These are phyloP conservation scores for Myxozyma monticola DNA, from an alignment of 805 yeast genomes.

Conservation along the genomic window DNA sequence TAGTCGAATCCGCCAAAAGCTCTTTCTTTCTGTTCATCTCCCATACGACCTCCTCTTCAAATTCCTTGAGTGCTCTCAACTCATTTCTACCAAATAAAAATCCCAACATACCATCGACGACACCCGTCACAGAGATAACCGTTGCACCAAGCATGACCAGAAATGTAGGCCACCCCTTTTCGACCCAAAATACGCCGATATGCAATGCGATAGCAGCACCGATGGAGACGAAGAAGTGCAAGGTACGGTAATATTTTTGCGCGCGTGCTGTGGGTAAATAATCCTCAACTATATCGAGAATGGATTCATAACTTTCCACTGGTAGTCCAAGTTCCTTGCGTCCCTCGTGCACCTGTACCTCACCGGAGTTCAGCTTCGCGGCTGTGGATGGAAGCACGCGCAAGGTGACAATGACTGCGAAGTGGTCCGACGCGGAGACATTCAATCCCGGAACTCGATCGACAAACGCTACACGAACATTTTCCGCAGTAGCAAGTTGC, in stretches of 20 bases:
- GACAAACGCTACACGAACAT: slow-evolving; percentile 73
- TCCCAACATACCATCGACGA: slow-evolving; percentile 74
- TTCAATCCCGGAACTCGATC: slow-evolving; percentile 54
- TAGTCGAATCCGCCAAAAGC: neutral
- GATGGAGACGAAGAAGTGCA: slow-evolving; percentile 62
- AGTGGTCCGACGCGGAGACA: slow-evolving; percentile 86
- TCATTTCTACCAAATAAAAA: slow-evolving; percentile 80
- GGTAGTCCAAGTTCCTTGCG: slow-evolving; percentile 23
- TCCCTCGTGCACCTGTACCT: slow-evolving; percentile 15
- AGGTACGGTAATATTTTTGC: slow-evolving; percentile 65
- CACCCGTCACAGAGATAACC: slow-evolving; percentile 63
- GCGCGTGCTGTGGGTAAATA: slow-evolving; percentile 56
- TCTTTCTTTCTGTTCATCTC: slow-evolving; percentile 28
- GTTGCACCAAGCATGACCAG: slow-evolving; percentile 59
- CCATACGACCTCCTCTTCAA: slow-evolving; percentile 58
- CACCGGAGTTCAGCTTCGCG: slow-evolving; percentile 12
- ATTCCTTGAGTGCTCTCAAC: slow-evolving; percentile 72
- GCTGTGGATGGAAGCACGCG: slow-evolving; percentile 20
- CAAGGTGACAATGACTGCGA: slow-evolving; percentile 54
- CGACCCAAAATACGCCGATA: slow-evolving; percentile 60
- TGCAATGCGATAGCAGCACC: slow-evolving; percentile 52
- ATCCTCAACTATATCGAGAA: slow-evolving; percentile 48
- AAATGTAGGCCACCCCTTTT: slow-evolving; percentile 54
- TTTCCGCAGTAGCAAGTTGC: slow-evolving; percentile 50
- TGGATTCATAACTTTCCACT: slow-evolving; percentile 46